Base-by-base conservation (phyloP, 2,329 filamentous ascomycete genomes). In the Chrysoporthe cubensis region DNA sequence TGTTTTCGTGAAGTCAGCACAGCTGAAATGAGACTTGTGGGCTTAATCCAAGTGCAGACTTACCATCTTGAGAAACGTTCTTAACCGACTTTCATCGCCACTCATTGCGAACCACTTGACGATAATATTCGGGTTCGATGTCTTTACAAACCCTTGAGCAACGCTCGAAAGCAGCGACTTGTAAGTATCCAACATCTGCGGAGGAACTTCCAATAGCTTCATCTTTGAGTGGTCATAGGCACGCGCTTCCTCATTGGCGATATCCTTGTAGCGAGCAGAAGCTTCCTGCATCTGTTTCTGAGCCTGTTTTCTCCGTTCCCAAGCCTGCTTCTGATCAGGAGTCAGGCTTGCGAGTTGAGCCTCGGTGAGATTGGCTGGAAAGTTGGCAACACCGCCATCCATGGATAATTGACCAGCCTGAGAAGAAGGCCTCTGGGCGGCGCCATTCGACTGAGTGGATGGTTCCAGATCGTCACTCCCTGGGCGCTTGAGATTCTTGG, bases 61-160 rank as follows among this genome's bases (percentile, higher is more conserved):
- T 78, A 87, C 85, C 70, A 79, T 80, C 72, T 80, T 81, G 77
- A 87, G 86, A 70, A 86, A 87, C 76, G 81, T 79, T 71, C 78
- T 82, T 4, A 84, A 82, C 48, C 84, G 81, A 13, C 71, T 73
- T 65, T 88, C 85, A 66, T 88, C 84, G 18, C 77, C 78, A 0
- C 82, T 83, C 26, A 82, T 72, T 3, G 74, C 72, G 69, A 84
- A 87, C 84, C 84, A 87, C 32, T 76, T 81, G 40, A 75, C 77
- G 4, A 87, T 73, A 1, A 78, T 76, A 66, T 79, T 81, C 21
- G 80, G 80, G 11, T 59, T 21, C 2, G 54, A 48, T 16, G 50
- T 32, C 43, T 50, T 58, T 3, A 34, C 32, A 52, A 65, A 42
- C 2, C 54, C 63, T 18, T 50, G 16, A 42, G 54, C 63, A 42